Evolutionary conservation across 352 stramenopile genomes (phyloP).

Genomic region (Pythium periplocum): DNA sequence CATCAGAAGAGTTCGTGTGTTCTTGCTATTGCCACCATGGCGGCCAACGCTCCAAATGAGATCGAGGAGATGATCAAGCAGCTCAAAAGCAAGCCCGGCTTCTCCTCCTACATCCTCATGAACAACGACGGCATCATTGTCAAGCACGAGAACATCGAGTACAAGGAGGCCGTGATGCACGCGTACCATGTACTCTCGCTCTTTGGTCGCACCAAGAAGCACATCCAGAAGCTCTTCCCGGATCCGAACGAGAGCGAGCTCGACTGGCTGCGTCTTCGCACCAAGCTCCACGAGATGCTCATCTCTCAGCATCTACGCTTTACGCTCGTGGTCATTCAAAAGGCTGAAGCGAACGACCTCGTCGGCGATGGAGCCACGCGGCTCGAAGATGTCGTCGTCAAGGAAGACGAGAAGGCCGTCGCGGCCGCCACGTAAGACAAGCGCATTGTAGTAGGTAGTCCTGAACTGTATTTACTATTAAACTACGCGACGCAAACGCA

Average conservation of each 20-base stretch:
- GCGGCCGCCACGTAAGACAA: slow-evolving; percentile 20
- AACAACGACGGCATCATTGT: slow-evolving; percentile 93
- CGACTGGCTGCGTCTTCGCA: slow-evolving; percentile 88
- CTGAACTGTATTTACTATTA: background rate
- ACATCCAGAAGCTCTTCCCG: slow-evolving; percentile 83
- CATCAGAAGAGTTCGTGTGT: too few species aligned
- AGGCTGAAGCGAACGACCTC: slow-evolving; percentile 29
- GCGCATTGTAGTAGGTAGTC: background rate
- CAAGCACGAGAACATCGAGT: slow-evolving; percentile 90
- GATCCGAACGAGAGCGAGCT: slow-evolving; percentile 85
- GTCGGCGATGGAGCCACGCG: slow-evolving; percentile 18
- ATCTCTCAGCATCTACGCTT: slow-evolving; percentile 86
- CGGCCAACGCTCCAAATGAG: slow-evolving; percentile 80
- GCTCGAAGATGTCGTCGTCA: slow-evolving; percentile 16
- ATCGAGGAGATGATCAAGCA: slow-evolving; percentile 91
- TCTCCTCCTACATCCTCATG: slow-evolving; percentile 89
- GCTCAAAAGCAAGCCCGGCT: slow-evolving; percentile 88
- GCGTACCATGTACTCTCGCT: slow-evolving; percentile 88
- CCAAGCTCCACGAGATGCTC: slow-evolving; percentile 91
- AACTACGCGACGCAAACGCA: too few species aligned
- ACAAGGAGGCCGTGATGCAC: slow-evolving; percentile 89
- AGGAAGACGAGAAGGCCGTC: slow-evolving; percentile 47
- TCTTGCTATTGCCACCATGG: slow-evolving; percentile 27
- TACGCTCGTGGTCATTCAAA: slow-evolving; percentile 86
- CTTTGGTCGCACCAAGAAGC: slow-evolving; percentile 77